Evolutionary conservation across 2,329 filamentous ascomycete genomes (phyloP), one percentile per base, ranked within the genome.

Genomic region (Colletotrichum musicola): DNA sequence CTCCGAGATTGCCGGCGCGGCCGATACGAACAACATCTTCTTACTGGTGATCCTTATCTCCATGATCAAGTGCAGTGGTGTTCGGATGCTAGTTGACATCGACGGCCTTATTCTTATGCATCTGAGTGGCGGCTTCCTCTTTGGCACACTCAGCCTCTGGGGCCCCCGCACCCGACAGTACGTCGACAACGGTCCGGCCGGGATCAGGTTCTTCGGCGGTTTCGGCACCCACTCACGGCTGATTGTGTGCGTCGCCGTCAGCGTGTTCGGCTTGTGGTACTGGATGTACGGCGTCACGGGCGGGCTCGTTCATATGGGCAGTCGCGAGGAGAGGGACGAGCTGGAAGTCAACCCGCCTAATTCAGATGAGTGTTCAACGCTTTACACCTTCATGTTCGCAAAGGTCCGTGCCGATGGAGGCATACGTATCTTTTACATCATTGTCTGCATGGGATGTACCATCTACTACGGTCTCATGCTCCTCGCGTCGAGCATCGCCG

Each of bases 11-110:
- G 62, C 64, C 10, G 62, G 55, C 4, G 70, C 73, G 25, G 59
- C 72, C 35, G 73, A 76, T 61, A 75, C 76, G 1, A 76, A 77
- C 66, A 72, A 72, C 50, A 75, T 79, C 55, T 79, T 79, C 72
- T 67, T 78, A n/a, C 65, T 78, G 3, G 74, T 75, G 4, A 63
- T 79, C 35, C 67, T 77, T 40, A 71, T 76, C 55, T 73, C 75
- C 59, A 75, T 74, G 64, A 62, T 67, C 16, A 76, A 73, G 9
- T 71, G 73, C 49, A 68, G 62, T 38, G 58, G 62, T 40, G 62
- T 47, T 4, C 27, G 54, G 14, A 49, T 59, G 35, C 67, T 77
- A 9, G 67, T 54, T 10, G 55, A 70, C 16, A 65, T 76, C 38
- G 76, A 78, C 60, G 73, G 64, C 13, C 71, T 77, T 6, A 69